Conservation (phyloP, 2,329 filamentous ascomycete species). For the Westerdykella ornata region DNA sequence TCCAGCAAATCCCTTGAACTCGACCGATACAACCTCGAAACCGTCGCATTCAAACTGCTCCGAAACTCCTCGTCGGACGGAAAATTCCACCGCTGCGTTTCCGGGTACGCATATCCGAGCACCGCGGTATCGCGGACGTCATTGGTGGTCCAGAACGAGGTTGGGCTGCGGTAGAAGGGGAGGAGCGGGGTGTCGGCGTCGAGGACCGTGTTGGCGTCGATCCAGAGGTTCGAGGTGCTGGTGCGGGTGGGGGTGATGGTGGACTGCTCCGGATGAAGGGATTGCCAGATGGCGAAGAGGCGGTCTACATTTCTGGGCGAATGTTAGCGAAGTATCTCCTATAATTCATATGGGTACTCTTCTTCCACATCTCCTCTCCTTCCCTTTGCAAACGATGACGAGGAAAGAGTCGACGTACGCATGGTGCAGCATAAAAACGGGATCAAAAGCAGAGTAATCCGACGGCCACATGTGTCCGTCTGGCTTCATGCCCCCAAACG, state of each 20-base stretch:
- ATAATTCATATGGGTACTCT: no score
- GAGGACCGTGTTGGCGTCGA: slow-evolving; percentile 38
- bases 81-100: slow-evolving; percentile 26
- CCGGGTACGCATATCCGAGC: slow-evolving; percentile 32
- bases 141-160: slow-evolving; percentile 27
- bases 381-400: not conserved
- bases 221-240: slow-evolving; percentile 27
- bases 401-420: slow-evolving; percentile 25
- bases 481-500: slow-evolving; percentile 45
- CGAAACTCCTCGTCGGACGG: slow-evolving; percentile 9
- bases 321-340: not conserved
- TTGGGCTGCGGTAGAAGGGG: slow-evolving; percentile 23
- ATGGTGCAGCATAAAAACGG: slow-evolving; percentile 46
- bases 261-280: slow-evolving; percentile 56
- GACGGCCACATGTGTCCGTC: slow-evolving; percentile 67
- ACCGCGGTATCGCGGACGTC: slow-evolving; percentile 18
- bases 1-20: slow-evolving; percentile 7
- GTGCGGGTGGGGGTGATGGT: slow-evolving; percentile 13
- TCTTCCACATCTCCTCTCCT: no score
- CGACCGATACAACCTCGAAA: slow-evolving; percentile 20
- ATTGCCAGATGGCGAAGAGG: slow-evolving; percentile 67
- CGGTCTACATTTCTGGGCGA: slow-evolving; percentile 32
- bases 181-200: slow-evolving; percentile 43
- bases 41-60: slow-evolving; percentile 8
- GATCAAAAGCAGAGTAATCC: slow-evolving; percentile 67